Conservation (phyloP, 768 basidiomycete genomes). For the Boletellus emodensis region DNA sequence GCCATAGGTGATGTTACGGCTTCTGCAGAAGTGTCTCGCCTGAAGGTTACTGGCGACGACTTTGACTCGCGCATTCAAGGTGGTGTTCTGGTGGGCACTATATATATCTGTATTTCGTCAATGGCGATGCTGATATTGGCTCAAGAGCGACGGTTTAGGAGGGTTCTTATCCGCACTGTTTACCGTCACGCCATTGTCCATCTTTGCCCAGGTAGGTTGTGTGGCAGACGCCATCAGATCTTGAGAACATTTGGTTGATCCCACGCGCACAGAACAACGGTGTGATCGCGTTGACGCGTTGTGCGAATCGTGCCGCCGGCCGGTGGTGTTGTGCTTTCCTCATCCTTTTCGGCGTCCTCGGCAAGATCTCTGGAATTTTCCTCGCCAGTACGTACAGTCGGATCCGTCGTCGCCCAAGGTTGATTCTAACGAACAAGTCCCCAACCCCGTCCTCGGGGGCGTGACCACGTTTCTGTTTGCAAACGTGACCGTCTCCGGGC, state of each 20-base stretch:
- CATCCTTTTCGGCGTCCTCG: constrained; percentile 74
- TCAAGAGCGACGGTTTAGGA: constrained; percentile 70
- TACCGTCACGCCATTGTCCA: constrained; percentile 76
- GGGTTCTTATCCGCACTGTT: constrained; percentile 78
- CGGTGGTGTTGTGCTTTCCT: constrained; percentile 78
- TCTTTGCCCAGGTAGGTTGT: constrained; percentile 58
- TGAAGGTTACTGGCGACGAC: constrained; percentile 66
- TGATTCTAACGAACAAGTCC: constrained; percentile 39
- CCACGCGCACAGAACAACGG: constrained; percentile 57
- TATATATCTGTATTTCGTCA: background rate
- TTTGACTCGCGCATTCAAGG: constrained; percentile 85
- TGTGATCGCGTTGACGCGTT: constrained; percentile 79
- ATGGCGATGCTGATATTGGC: background rate
- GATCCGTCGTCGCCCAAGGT: background rate
- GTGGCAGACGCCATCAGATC: background rate
- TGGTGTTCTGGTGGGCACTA: constrained; percentile 56
- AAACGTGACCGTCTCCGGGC: constrained; percentile 64
- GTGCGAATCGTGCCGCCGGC: constrained; percentile 76
- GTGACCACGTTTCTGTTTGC: constrained; percentile 88
- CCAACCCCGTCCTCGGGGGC: constrained; percentile 76
- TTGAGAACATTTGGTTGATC: background rate
- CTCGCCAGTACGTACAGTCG: constrained; percentile 51
- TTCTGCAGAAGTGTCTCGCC: constrained; percentile 74
- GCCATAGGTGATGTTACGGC: constrained; percentile 84
- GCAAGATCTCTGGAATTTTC: constrained; percentile 81